Percentiles rank a stretch among this genome's conserved stretches.
Conservation (phyloP, 352 stramenopile genomes). For the Pythium rishiriense region DNA sequence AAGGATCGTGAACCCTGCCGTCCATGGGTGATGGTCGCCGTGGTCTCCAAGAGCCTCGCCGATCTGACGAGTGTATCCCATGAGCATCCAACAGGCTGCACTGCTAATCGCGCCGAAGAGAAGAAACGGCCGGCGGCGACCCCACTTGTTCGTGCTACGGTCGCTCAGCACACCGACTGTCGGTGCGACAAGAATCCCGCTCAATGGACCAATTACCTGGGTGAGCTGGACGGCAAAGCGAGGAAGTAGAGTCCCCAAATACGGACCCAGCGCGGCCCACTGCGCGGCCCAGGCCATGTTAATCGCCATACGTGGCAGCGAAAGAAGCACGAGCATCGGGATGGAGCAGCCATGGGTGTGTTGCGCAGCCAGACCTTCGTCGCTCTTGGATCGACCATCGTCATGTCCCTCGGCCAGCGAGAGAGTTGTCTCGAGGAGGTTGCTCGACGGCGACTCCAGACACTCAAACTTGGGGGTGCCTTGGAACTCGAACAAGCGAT, state of each 20-base stretch:
- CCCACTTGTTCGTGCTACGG: slow-evolving; percentile 36
- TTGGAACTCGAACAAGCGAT: slow-evolving; percentile 33
- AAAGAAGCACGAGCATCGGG: slow-evolving; percentile 42
- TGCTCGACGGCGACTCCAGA: slow-evolving; percentile 29
- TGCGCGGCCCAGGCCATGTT: slow-evolving; percentile 63
- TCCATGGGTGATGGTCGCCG: slow-evolving; percentile 45
- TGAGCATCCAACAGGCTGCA: slow-evolving; percentile 45
- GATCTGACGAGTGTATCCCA: slow-evolving; percentile 53
- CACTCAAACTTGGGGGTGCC: slow-evolving; percentile 46
- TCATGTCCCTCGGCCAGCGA: slow-evolving; percentile 30
- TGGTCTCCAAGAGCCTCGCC: slow-evolving; percentile 51
- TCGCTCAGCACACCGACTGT: slow-evolving; percentile 58
- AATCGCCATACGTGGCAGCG: slow-evolving; percentile 55
- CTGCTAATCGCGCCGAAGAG: slow-evolving; percentile 33
- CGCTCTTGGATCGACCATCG: slow-evolving; percentile 12
- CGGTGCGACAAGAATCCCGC: slow-evolving; percentile 49
- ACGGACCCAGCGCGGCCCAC: slow-evolving; percentile 56
- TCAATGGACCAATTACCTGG: slow-evolving; percentile 50
- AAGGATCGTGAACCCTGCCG: slow-evolving; percentile 46
- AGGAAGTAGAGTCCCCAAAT: slow-evolving; percentile 50
- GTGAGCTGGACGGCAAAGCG: slow-evolving; percentile 51
- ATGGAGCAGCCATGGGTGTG: slow-evolving; percentile 38
- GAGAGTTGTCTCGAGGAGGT: slow-evolving; percentile 8
- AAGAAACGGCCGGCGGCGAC: slow-evolving; percentile 43
- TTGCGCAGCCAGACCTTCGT: neutral